Evolutionary conservation across 2,329 filamentous ascomycete genomes (phyloP).

Genomic region (Ascochyta rabiei): DNA sequence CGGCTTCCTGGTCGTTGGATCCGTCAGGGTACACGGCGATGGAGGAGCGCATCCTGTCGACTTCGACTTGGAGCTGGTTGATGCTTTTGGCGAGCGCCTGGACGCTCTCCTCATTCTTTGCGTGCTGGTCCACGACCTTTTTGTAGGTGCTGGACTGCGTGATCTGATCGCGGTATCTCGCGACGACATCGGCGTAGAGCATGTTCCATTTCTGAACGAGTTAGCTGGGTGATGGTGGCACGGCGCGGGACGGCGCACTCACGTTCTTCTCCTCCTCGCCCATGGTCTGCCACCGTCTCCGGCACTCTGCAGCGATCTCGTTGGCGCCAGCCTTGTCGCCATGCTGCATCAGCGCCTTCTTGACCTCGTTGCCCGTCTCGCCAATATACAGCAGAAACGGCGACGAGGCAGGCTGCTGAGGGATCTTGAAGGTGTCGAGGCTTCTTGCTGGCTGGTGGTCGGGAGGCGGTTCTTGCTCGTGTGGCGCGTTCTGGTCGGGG

Average conservation of each 20-base stretch:
- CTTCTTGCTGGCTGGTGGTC: conserved; percentile 29
- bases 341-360: conserved; percentile 43
- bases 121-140: conserved; percentile 46
- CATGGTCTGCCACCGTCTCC: conserved; percentile 48
- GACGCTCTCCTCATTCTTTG: conserved; percentile 48
- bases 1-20: conserved; percentile 16
- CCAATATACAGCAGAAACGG: conserved; percentile 50
- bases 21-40: conserved; percentile 37
- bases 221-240: conserved; percentile 14
- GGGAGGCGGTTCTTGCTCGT: conserved; percentile 8
- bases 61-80: conserved; percentile 49
- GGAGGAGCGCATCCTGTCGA: conserved; percentile 46
- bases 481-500: conserved; percentile 23
- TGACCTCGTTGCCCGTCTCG: conserved; percentile 48
- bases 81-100: conserved; percentile 49
- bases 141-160: conserved; percentile 45
- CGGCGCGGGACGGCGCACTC: conserved; percentile 21
- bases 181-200: conserved; percentile 49
- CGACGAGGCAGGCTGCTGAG: conserved; percentile 48
- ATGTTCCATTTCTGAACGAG: conserved; percentile 48
- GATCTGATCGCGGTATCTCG: conserved; percentile 47
- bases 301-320: conserved; percentile 51
- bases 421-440: conserved; percentile 42
- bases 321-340: conserved; percentile 48
- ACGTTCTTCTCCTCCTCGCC: conserved; percentile 48